Percentiles rank a stretch among this genome's conserved stretches.
These are phyloP conservation scores for Dorcoceras hygrometricum DNA, from an alignment of 257 asterid genomes.

Conservation along the genomic window DNA sequence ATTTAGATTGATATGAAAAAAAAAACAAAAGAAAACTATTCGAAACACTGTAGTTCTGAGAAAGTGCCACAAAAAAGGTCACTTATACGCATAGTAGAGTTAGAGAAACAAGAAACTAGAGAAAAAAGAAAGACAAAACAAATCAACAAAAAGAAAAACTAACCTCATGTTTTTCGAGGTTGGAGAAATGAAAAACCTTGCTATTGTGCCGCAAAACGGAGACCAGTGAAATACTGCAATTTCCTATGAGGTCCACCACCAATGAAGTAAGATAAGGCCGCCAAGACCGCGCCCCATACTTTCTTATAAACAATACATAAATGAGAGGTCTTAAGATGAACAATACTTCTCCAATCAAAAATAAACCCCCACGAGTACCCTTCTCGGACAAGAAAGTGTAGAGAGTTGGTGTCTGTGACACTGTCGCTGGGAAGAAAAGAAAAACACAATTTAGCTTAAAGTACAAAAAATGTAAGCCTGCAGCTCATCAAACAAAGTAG, in stretches of 20 bases:
- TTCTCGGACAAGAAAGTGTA: slow-evolving; percentile 61
- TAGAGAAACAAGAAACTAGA: neutral
- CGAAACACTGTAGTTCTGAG: no score
- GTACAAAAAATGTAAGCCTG: slow-evolving; percentile 1
- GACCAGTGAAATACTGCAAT: slow-evolving; percentile 52
- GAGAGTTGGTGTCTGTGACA: slow-evolving; percentile 46
- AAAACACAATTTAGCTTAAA: slow-evolving; percentile 19
- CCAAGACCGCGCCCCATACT: slow-evolving; percentile 75
- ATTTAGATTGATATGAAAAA: neutral
- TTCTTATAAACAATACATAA: slow-evolving; percentile 73
- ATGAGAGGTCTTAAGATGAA: slow-evolving; percentile 77
- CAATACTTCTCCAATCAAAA: slow-evolving; percentile 81
- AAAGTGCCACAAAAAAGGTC: neutral
- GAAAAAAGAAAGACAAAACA: neutral
- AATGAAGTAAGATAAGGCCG: slow-evolving; percentile 83
- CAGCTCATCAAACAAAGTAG: slow-evolving; percentile 1
- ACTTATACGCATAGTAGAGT: neutral
- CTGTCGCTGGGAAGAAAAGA: slow-evolving; percentile 37
- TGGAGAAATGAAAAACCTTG: slow-evolving; percentile 48
- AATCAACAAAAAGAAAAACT: slow-evolving; percentile 23
- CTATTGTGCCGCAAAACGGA: slow-evolving; percentile 29
- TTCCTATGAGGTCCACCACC: slow-evolving; percentile 68
- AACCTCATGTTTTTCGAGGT: slow-evolving; percentile 75
- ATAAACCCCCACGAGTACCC: slow-evolving; percentile 73
- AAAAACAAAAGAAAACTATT: neutral